Conservation (phyloP, 805 yeast genomes). For the Saccharomycopsis fermentans region DNA sequence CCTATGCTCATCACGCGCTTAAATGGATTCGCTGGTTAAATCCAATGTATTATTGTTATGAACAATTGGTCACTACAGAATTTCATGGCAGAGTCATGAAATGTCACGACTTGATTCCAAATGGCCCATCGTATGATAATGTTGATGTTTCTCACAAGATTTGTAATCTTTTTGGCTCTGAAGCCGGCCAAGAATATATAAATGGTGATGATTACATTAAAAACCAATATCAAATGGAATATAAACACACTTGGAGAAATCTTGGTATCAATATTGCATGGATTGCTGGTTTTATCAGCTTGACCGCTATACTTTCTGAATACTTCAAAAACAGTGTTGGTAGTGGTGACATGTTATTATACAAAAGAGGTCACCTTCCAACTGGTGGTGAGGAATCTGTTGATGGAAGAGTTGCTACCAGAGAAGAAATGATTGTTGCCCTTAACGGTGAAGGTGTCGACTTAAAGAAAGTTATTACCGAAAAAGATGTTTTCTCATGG, state of each 20-base stretch:
- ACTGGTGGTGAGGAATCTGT: too few relatives aligned
- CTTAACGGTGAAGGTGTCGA: slow-evolving; percentile 12
- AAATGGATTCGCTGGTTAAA: slow-evolving; percentile 39
- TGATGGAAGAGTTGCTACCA: slow-evolving; percentile 21
- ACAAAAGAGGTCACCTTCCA: too few relatives aligned
- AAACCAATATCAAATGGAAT: slow-evolving; percentile 34
- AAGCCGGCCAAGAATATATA: slow-evolving; percentile 40
- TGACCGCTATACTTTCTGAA: slow-evolving; percentile 48
- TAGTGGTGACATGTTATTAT: slow-evolving; percentile 62
- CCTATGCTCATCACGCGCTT: slow-evolving; percentile 39
- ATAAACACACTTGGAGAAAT: slow-evolving; percentile 51
- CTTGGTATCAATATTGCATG: slow-evolving; percentile 53
- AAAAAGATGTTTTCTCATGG: slow-evolving; percentile 70
- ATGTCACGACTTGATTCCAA: slow-evolving; percentile 34
- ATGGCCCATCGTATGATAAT: slow-evolving; percentile 30
- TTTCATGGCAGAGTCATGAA: slow-evolving; percentile 31
- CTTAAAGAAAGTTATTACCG: slow-evolving; percentile 31
- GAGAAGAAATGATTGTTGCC: slow-evolving; percentile 12
- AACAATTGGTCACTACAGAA: slow-evolving; percentile 37
- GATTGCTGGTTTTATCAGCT: slow-evolving; percentile 40
- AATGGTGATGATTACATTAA: slow-evolving; percentile 42
- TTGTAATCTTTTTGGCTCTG: slow-evolving; percentile 49
- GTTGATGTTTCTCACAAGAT: too few relatives aligned
- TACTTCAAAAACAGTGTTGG: slow-evolving; percentile 51
- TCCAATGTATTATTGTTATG: slow-evolving; percentile 37